phyloP scores from a whole-genome alignment of 164 flowering plant genomes.

The Aristolochia californica region DNA sequence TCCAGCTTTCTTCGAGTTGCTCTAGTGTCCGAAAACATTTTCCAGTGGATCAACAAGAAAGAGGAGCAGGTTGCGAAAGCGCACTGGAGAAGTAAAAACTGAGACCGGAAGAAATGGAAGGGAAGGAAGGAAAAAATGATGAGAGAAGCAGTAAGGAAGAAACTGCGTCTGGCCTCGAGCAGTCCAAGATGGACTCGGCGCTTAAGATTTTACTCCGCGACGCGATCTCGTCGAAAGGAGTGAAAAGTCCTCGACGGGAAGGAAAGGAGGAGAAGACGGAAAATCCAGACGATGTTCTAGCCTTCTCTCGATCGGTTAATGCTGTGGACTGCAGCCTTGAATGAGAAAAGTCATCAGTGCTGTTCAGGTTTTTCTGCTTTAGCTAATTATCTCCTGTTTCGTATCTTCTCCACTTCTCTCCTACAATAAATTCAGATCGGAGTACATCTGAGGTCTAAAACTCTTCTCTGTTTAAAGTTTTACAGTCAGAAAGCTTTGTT shows the following conservation, averaged over 20 bases:
- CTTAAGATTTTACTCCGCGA: neutral
- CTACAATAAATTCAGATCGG: too few species aligned
- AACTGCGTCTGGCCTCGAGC: neutral
- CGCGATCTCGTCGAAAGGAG: neutral
- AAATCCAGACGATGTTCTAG: neutral
- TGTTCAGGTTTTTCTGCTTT: neutral
- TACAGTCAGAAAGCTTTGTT: too few species aligned
- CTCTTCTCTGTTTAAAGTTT: too few species aligned
- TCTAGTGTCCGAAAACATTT: too few species aligned
- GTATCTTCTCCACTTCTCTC: too few species aligned
- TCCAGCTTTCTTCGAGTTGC: too few species aligned
- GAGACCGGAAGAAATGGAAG: neutral
- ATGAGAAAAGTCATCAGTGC: neutral
- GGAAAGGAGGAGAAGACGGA: neutral
- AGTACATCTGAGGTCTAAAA: too few species aligned
- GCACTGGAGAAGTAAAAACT: neutral
- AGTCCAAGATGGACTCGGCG: neutral
- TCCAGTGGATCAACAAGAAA: too few species aligned
- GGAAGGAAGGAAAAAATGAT: neutral
- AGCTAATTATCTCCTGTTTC: too few species aligned
- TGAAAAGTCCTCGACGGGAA: neutral
- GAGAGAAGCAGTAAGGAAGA: too few species aligned
- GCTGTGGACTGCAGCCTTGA: conserved; percentile 1
- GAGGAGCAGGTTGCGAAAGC: too few species aligned
- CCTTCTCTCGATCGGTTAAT: conserved; percentile 1